Evolutionary conservation across 306 rosid species (phyloP), one percentile per base, ranked within the genome.

Genomic region (Hippophae tibetana): DNA sequence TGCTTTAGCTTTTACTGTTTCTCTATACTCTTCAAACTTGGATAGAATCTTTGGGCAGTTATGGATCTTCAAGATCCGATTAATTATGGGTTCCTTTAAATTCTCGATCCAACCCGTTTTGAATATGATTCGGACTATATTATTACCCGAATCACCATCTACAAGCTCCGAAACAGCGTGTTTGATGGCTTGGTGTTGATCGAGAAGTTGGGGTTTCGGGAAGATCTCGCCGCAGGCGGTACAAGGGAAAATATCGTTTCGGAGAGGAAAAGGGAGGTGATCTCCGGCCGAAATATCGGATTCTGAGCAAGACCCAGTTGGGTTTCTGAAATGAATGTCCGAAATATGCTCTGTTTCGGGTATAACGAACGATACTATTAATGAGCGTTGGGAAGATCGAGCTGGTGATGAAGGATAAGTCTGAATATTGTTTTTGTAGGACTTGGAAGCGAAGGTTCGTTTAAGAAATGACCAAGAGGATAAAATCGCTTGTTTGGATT

Each of bases 201-300:
- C 99, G 27, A 92, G 83, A 8, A 66, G 50, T 25, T 83, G 78
- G 0, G 93, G 78, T 13, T 83, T 85, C 61, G 73, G 90, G 78
- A 92, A 92, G 47, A 92, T 86, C 82, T 92, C 99, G 59, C 95
- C 99, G 72, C 96, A 92, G 7, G 56, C 80, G 13, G 96, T 85
- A 70, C 96, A 92, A 27, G 99, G 99, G 81, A 83, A 92, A 74
- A 92, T 92, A 53, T 92, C 96, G 74, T 92, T 92, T 7, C 96
- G 82, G 68, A 88, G 95, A 0, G 96, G 99, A 53, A 88, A 82
- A 68, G 80, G 83, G 43, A 56, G 73, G 68, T 73, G 60, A 9
- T 72, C 83, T 42, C 52, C 53, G 68, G 85, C 31, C 63, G 87
- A 51, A 57, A 82, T 85, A 2, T 78, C 93, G 62, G 95, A 88